These are phyloP conservation scores for Oryza rufipogon DNA, from an alignment of 176 grass and related monocot species.

Conservation along the genomic window DNA sequence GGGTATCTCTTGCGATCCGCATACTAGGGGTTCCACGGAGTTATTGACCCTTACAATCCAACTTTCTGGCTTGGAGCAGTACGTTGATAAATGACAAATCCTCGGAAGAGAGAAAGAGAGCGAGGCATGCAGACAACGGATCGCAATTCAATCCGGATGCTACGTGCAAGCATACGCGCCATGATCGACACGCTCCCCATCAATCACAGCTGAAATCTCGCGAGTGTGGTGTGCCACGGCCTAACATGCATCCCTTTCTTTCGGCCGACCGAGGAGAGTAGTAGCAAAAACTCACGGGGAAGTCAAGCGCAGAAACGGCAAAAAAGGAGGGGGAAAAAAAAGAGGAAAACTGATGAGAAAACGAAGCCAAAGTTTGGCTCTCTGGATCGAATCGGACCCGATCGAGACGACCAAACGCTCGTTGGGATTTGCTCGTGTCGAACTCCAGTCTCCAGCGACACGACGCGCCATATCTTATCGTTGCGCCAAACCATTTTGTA, in stretches of 20 bases:
- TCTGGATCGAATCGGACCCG: background rate
- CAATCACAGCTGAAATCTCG: slow-evolving; percentile 34
- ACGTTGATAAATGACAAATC: background rate
- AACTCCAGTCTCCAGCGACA: background rate
- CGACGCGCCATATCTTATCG: background rate
- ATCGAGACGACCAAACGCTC: slow-evolving; percentile 25
- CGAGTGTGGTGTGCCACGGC: slow-evolving; percentile 10
- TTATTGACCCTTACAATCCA: background rate
- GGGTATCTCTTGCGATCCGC: slow-evolving; percentile 1
- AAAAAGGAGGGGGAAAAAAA: no score
- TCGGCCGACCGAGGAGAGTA: background rate
- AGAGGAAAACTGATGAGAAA: background rate
- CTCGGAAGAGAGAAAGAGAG: background rate
- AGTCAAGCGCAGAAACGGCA: slow-evolving; percentile 36
- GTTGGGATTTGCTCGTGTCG: slow-evolving; percentile 24
- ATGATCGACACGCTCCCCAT: slow-evolving; percentile 11
- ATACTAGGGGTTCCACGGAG: background rate
- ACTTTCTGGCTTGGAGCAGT: background rate
- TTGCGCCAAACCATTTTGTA: slow-evolving; percentile 11
- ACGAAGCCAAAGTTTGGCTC: slow-evolving; percentile 28
- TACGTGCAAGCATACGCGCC: background rate
- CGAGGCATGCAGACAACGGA: background rate
- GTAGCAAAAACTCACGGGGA: background rate
- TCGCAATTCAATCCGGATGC: background rate
- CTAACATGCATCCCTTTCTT: slow-evolving; percentile 16